A percentile compares a stretch with the other conserved stretches of the same genome.
These are phyloP conservation scores for Tricholoma saponaceum DNA, from an alignment of 768 basidiomycete species.

Conservation along the genomic window DNA sequence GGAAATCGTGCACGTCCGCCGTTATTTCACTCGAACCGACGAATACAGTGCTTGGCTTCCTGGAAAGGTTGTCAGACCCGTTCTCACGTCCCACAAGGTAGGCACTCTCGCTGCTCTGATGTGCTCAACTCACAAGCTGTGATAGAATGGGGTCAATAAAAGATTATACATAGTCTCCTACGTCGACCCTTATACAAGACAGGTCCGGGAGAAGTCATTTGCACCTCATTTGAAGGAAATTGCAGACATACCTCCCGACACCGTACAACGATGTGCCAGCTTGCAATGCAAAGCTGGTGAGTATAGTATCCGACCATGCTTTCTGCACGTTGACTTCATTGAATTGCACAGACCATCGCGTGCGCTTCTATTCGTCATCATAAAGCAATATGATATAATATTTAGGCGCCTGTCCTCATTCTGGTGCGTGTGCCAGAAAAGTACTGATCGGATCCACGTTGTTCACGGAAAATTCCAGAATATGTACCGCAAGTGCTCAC, in stretches of 20 bases:
- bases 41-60: neutral
- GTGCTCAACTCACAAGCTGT: neutral
- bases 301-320: neutral
- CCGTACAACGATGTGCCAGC: neutral
- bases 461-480: no score
- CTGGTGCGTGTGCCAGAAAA: neutral
- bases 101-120: neutral
- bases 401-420: neutral
- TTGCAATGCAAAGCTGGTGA: neutral
- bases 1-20: neutral
- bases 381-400: neutral
- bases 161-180: slow-evolving; percentile 1
- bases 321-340: neutral
- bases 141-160: neutral
- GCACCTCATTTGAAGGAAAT: neutral
- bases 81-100: neutral
- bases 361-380: neutral
- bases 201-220: slow-evolving; percentile 1
- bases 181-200: neutral
- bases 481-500: no score
- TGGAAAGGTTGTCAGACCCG: neutral
- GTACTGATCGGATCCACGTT: neutral
- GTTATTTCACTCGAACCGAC: neutral
- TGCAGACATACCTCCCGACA: neutral
- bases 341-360: neutral